Evolutionary conservation across 2,329 filamentous ascomycete genomes (phyloP).

Genomic region (Massarina eburnea): DNA sequence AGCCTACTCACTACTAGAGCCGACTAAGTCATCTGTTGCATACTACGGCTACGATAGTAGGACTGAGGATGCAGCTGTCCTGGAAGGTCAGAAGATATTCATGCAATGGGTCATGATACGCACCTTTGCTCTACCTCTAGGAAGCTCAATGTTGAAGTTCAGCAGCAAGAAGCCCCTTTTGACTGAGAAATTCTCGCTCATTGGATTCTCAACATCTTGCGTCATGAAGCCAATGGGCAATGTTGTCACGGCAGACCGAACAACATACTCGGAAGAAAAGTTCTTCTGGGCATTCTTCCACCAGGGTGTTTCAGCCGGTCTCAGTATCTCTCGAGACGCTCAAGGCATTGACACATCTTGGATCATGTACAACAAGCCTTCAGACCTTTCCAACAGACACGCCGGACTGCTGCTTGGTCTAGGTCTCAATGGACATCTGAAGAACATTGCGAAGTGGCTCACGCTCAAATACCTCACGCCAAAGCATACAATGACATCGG

Average conservation of each 20-base stretch:
- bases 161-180: conserved; percentile 83
- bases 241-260: conserved; percentile 89
- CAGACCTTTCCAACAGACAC: conserved; percentile 91
- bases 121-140: conserved; percentile 85
- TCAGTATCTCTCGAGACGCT: conserved; percentile 86
- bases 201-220: conserved; percentile 89
- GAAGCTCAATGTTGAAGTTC: conserved; percentile 85
- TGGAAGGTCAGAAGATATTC: conserved; percentile 90
- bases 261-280: conserved; percentile 88
- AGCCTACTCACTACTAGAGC: conserved; percentile 81
- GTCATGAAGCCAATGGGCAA: conserved; percentile 90
- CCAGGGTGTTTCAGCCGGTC: conserved; percentile 86
- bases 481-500: conserved; percentile 98
- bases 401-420: conserved; percentile 90
- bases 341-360: conserved; percentile 97
- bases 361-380: conserved; percentile 97
- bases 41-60: conserved; percentile 72
- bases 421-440: conserved; percentile 93
- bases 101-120: conserved; percentile 84
- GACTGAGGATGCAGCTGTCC: conserved; percentile 81
- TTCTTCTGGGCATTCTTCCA: conserved; percentile 99
- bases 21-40: conserved; percentile 76
- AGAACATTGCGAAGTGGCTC: conserved; percentile 93
- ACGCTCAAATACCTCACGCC: conserved; percentile 99
- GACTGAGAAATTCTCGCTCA: conserved; percentile 87